Percentiles rank a stretch among this genome's conserved stretches.
Evolutionary conservation across 2,329 filamentous ascomycete genomes (phyloP).

Genomic region (Diaporthe helianthi): DNA sequence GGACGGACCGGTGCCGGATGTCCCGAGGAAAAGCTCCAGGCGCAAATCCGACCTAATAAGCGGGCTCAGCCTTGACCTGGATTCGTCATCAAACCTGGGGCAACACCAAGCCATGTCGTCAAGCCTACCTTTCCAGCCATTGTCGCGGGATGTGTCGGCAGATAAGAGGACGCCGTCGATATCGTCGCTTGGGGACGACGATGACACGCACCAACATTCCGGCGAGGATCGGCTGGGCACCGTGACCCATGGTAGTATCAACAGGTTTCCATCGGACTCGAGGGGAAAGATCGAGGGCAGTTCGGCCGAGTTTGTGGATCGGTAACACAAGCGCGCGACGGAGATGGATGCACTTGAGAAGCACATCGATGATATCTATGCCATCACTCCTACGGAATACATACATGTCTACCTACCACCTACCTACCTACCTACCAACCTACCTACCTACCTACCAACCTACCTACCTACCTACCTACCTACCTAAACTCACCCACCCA

Average conservation of each 20-base stretch:
- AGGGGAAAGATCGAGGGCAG: conserved; percentile 58
- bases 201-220: conserved; percentile 37
- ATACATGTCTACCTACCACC: background rate
- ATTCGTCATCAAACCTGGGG: conserved; percentile 39
- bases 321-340: conserved; percentile 13
- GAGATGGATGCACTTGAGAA: background rate
- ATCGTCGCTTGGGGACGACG: conserved; percentile 57
- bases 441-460: no score
- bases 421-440: no score
- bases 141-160: conserved; percentile 53
- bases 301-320: conserved; percentile 63
- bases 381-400: background rate
- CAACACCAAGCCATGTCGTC: conserved; percentile 42
- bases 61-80: conserved; percentile 40
- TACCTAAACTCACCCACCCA: no score
- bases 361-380: background rate
- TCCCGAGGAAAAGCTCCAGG: conserved; percentile 78
- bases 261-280: conserved; percentile 57
- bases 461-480: no score
- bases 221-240: conserved; percentile 59
- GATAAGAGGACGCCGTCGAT: conserved; percentile 58
- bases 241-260: conserved; percentile 65
- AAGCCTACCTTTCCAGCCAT: conserved; percentile 60
- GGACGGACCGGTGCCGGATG: conserved; percentile 55
- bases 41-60: conserved; percentile 56